A percentile compares a stretch with the other conserved stretches of the same genome.
Conservation (phyloP, 2,329 filamentous ascomycete species). For the Nannizziopsis barbatae region DNA sequence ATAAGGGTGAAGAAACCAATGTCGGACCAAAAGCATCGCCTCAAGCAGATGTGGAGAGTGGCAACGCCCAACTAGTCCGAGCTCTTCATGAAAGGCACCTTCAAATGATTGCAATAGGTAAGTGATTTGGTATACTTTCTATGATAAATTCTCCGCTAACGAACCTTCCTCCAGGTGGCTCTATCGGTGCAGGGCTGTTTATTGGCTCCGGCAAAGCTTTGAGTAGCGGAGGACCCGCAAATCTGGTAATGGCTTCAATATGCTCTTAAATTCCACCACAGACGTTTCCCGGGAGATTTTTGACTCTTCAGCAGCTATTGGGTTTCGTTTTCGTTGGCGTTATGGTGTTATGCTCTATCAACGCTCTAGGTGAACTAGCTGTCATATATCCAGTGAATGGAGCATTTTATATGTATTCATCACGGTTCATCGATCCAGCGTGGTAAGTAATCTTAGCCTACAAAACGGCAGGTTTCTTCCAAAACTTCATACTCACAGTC, state of each 20-base stretch:
- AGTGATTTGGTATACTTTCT: background rate
- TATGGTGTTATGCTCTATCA: constrained; percentile 48
- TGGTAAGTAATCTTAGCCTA: constrained; percentile 23
- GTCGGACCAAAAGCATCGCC: constrained; percentile 15
- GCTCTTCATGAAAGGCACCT: constrained; percentile 43
- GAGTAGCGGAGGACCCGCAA: constrained; percentile 27
- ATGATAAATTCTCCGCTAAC: background rate
- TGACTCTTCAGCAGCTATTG: constrained; percentile 12
- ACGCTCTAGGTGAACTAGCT: constrained; percentile 50
- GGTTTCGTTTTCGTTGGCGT: constrained; percentile 44
- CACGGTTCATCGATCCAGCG: constrained; percentile 51
- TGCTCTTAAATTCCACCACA: constrained; percentile 25
- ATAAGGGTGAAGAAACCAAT: background rate
- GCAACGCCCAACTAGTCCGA: constrained; percentile 17
- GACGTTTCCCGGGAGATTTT: background rate
- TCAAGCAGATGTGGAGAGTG: constrained; percentile 18
- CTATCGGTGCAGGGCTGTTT: constrained; percentile 47
- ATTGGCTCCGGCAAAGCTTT: constrained; percentile 39
- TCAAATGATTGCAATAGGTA: constrained; percentile 48
- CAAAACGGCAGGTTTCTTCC: constrained; percentile 35
- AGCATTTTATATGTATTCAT: constrained; percentile 49
- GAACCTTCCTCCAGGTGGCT: constrained; percentile 27
- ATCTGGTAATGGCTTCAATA: constrained; percentile 26
- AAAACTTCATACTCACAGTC: background rate
- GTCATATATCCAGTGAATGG: constrained; percentile 53